Evolutionary conservation across 2,329 filamentous ascomycete genomes (phyloP), one percentile per base, ranked within the genome.

Genomic region (Sordariomycetes sp.): DNA sequence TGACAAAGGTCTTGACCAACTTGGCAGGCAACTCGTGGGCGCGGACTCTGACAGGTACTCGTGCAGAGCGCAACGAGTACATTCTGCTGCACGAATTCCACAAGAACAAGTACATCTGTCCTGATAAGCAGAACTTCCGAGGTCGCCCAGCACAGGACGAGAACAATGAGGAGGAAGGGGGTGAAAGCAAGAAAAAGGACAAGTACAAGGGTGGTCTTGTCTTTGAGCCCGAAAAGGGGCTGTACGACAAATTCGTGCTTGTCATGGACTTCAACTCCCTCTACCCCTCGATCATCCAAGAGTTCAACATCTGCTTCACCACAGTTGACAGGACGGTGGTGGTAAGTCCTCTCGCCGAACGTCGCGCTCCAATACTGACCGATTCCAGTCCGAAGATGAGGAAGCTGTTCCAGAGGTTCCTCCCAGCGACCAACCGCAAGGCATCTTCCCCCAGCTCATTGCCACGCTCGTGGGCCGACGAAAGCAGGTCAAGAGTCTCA

Each of bases 191-290:
- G 64, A 98, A 96, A 70, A 98, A 95, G 59, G 93, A 98, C 63
- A 98, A 96, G 60, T 98, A 83, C 68, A 96, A 98, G 66, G 92
- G 92, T 54, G 92, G 93, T 69, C 78, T 98, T 21, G 92, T 98
- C 37, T 96, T 98, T 48, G 92, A 98, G 57, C 92, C 92, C 5
- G 88, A 96, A 56, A 95, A 90, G 58, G 92, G 93, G 14, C 72
- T 98, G 5, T 98, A 98, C 53, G 92, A 98, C 70, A 94, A 93
- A 61, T 95, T 93, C 57, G 84, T 98, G 35, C 74, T 98, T 36
- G 93, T 98, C 58, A 98, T 98, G 93, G 92, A 98, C 68, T 98
- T 98, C 69, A 98, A 98, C 72, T 95, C 88, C 48, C 69, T 98
- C 41, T 98, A 98, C 50, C 92, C 92, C 21, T 95, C 86, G 53